Evolutionary conservation across 1,284 basidiomycete genomes (phyloP).

Genomic region (Rugosomyces carneus): DNA sequence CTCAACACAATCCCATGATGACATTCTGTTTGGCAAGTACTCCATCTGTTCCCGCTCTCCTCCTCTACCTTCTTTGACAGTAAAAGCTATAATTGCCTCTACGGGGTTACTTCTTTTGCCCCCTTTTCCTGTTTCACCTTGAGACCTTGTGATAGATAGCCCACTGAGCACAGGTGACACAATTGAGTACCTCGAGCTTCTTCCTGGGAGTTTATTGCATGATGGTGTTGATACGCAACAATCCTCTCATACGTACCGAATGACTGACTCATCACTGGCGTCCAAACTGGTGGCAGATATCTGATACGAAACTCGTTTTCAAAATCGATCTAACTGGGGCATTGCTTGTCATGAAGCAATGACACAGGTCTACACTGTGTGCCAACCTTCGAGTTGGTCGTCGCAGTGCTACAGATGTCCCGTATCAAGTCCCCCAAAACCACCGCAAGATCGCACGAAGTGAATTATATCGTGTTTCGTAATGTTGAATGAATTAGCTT

Average conservation of each 20-base stretch:
- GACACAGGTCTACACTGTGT: neutral
- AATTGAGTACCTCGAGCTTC: conserved; percentile 14
- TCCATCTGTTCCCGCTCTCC: neutral
- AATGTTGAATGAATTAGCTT: neutral
- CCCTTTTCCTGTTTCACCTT: conserved; percentile 12
- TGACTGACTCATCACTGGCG: conserved; percentile 4
- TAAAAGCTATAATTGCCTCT: conserved; percentile 4
- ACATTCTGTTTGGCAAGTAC: neutral
- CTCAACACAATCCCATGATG: too few species aligned
- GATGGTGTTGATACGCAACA: too few species aligned
- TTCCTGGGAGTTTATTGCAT: conserved; percentile 8
- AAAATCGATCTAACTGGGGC: conserved; percentile 4
- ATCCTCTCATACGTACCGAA: too few species aligned
- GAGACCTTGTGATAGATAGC: conserved; percentile 12
- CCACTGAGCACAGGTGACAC: neutral
- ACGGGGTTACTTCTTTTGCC: conserved; percentile 8
- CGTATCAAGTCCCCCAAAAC: neutral
- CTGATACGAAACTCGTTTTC: conserved; percentile 5
- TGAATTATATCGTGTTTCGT: neutral
- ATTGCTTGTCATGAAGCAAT: neutral
- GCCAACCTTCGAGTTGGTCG: neutral
- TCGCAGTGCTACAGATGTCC: neutral
- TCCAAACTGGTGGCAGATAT: conserved; percentile 11
- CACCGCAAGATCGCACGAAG: neutral
- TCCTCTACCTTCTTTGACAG: conserved; percentile 6